Percentiles rank a stretch among this genome's conserved stretches.
phyloP scores from a whole-genome alignment of 148 eudicot genomes.

The Rhododendron simsii region DNA sequence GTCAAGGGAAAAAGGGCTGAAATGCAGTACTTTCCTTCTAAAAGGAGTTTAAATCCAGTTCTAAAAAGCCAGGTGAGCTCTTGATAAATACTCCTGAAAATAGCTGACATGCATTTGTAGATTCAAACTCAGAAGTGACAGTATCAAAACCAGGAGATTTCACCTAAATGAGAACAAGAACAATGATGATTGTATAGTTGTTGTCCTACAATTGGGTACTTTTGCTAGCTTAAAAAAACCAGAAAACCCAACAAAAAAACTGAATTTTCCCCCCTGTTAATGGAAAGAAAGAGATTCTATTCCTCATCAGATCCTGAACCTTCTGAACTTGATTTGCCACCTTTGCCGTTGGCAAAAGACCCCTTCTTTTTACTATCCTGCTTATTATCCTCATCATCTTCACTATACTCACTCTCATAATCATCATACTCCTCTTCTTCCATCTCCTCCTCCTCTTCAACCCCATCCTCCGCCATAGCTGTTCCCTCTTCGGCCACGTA shows the following conservation, averaged over 20 bases:
- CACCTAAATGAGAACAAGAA: neutral
- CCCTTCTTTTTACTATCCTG: constrained; percentile 41
- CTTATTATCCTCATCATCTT: constrained; percentile 67
- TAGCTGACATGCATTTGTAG: neutral
- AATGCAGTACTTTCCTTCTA: neutral
- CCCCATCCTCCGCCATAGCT: constrained; percentile 49
- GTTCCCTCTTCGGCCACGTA: constrained; percentile 42
- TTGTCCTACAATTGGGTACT: neutral
- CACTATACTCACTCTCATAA: constrained; percentile 90
- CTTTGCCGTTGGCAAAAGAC: constrained; percentile 22
- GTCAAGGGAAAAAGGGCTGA: neutral
- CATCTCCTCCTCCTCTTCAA: constrained; percentile 59
- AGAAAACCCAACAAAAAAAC: neutral
- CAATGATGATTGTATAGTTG: neutral
- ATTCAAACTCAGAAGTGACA: neutral
- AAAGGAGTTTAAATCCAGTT: neutral
- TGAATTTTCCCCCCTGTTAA: neutral
- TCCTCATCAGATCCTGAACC: constrained; percentile 55
- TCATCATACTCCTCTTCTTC: constrained; percentile 83
- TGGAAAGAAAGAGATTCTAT: constrained; percentile 6
- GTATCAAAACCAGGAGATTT: neutral
- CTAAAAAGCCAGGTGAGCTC: constrained; percentile 2
- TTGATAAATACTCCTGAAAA: neutral
- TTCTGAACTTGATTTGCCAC: constrained; percentile 39
- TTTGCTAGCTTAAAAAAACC: neutral